Evolutionary conservation across 306 rosid species (phyloP), one percentile per base, ranked within the genome.

Genomic region (Pyrus pyrifolia): DNA sequence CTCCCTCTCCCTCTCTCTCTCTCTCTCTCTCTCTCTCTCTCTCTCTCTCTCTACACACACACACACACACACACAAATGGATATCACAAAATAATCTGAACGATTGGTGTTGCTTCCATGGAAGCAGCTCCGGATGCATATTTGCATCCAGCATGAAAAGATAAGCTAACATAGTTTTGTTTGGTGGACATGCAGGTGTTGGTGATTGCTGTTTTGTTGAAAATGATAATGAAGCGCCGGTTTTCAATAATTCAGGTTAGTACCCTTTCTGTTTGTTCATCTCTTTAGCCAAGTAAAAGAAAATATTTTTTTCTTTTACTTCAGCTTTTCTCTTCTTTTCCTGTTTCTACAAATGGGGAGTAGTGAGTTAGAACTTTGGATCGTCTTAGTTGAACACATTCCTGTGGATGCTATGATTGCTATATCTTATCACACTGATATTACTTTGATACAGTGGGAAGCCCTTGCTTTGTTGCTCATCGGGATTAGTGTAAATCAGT

Each of bases 401-500:
- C 74, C 61, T 74, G 25, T 79, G 22, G 53, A 33, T 69, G 17
- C 66, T 60, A 14, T 52, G 38, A 35, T 76, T 76, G 60, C 35
- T 77, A 40, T 58, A 25, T 72, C 60, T 60, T 46, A 33, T 72
- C 12, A 15, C 68, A 53, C 74, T 79, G 71, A 75, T 83, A 40
- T 35, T 83, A 19, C 60, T 59, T 74, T 84, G 78, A 76, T 84
- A 51, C 93, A 96, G 99, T 92, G 99, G 96, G 98, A 96, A 81
- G 99, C 99, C 63, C 99, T 96, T 81, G 99, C 97, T 38, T 81
- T 96, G 19, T 78, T 93, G 90, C 98, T 96, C 51, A 96, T 96
- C 77, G 98, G 99, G 33, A 93, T 96, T 74, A 96, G 98, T 22
- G 97, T 96, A 68, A 96, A 96, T 84, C 99, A 96, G 81, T 80